Percentiles rank a stretch among this genome's conserved stretches.
Evolutionary conservation across 2,329 filamentous ascomycete genomes (phyloP).

Genomic region (Amesomyces nigricolor): DNA sequence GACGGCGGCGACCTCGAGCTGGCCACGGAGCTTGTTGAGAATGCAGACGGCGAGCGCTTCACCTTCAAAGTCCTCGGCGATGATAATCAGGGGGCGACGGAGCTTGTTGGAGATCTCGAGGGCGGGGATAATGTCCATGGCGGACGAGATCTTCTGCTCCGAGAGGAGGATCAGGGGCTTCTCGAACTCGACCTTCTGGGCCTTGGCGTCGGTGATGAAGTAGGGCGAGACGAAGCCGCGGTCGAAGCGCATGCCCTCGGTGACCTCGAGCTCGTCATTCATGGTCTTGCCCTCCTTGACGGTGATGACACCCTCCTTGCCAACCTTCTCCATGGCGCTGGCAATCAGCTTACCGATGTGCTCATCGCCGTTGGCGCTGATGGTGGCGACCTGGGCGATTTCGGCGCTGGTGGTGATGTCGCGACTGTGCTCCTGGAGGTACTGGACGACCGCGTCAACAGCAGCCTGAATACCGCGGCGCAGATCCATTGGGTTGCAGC

Average conservation of each 20-base stretch:
- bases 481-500: conserved; percentile 99
- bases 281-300: conserved; percentile 99
- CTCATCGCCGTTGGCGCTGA: conserved; percentile 92
- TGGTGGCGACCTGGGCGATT: conserved; percentile 96
- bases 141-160: conserved; percentile 99
- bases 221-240: conserved; percentile 97
- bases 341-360: conserved; percentile 95
- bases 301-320: conserved; percentile 99
- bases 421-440: conserved; percentile 90
- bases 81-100: conserved; percentile 93
- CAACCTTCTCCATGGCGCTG: conserved; percentile 99
- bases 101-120: conserved; percentile 95
- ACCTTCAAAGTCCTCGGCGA: conserved; percentile 97
- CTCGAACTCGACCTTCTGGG: conserved; percentile 99
- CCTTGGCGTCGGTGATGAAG: conserved; percentile 99
- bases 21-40: conserved; percentile 98
- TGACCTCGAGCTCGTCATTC: conserved; percentile 95
- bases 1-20: conserved; percentile 96
- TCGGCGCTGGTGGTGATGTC: conserved; percentile 97
- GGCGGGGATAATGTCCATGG: conserved; percentile 97
- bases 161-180: conserved; percentile 97
- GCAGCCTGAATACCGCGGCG: conserved; percentile 95
- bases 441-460: conserved; percentile 90
- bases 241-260: conserved; percentile 99
- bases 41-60: conserved; percentile 99